Evolutionary conservation across 1,284 basidiomycete genomes (phyloP).

Genomic region (Malassezia brasiliensis): DNA sequence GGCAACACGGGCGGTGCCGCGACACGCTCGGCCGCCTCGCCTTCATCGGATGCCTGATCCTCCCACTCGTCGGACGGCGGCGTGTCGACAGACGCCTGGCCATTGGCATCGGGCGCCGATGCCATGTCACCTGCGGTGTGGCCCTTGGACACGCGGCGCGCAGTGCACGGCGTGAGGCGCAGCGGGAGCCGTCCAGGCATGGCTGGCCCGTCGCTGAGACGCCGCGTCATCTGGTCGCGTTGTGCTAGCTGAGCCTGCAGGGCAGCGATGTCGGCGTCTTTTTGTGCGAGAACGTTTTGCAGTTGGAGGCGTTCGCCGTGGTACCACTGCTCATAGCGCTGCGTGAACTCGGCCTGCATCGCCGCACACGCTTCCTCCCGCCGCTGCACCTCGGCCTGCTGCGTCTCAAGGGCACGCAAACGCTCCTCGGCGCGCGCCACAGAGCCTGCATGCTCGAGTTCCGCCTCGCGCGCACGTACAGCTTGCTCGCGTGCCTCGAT

Average conservation of each 20-base stretch:
- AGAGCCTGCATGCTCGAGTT: background rate
- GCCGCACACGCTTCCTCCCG: slow-evolving; percentile 4
- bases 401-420: slow-evolving; percentile 4
- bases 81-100: no score
- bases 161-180: background rate
- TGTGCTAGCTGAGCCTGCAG: background rate
- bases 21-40: no score
- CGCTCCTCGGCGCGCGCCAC: background rate
- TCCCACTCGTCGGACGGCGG: slow-evolving; percentile 11
- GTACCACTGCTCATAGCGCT: slow-evolving; percentile 2
- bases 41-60: slow-evolving; percentile 7
- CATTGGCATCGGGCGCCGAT: background rate
- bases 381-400: background rate
- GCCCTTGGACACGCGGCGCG: background rate
- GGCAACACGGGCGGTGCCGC: background rate
- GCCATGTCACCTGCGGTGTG: background rate
- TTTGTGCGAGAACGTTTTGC: slow-evolving; percentile 6
- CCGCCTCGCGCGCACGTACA: slow-evolving; percentile 4
- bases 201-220: background rate
- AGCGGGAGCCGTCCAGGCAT: background rate
- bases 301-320: slow-evolving; percentile 3
- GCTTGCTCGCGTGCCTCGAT: slow-evolving; percentile 9
- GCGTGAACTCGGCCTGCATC: background rate
- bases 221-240: background rate
- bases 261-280: slow-evolving; percentile 2